Conservation (phyloP, 2,329 filamentous ascomycete genomes). For the Akanthomyces dipterigenus region DNA sequence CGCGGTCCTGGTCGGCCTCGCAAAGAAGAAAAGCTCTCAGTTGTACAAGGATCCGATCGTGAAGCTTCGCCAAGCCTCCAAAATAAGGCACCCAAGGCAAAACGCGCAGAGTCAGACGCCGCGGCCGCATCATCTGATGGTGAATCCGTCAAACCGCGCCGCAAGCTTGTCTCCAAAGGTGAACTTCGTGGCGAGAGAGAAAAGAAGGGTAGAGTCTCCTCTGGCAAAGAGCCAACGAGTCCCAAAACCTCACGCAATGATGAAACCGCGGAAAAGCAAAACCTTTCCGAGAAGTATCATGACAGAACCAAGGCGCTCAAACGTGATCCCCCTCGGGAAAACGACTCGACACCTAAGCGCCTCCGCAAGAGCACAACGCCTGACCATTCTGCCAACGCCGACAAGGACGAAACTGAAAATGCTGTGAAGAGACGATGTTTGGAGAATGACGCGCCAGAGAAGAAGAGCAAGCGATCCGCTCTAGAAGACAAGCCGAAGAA, state of each 20-base stretch:
- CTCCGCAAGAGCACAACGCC: conserved; percentile 54
- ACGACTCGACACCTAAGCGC: conserved; percentile 49
- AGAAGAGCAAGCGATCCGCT: conserved; percentile 34
- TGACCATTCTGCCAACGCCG: conserved; percentile 41
- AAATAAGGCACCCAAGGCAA: conserved; percentile 44
- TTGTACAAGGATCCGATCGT: conserved; percentile 44
- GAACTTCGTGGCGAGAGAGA: conserved; percentile 55
- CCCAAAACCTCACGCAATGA: conserved; percentile 44
- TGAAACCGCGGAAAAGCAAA: conserved; percentile 41
- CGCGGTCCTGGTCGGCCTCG: conserved; percentile 46
- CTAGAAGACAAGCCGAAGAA: conserved; percentile 39
- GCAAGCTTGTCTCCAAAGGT: conserved; percentile 57
- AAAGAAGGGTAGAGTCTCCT: conserved; percentile 46
- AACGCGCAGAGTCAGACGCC: conserved; percentile 47
- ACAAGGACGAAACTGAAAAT: conserved; percentile 46
- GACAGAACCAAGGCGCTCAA: conserved; percentile 56
- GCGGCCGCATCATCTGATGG: conserved; percentile 48
- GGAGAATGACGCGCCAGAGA: conserved; percentile 47
- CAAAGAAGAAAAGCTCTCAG: conserved; percentile 37
- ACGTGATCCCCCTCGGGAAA: conserved; percentile 54
- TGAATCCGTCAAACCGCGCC: conserved; percentile 51
- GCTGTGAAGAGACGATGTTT: conserved; percentile 51
- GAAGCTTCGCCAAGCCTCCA: conserved; percentile 43
- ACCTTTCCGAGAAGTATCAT: conserved; percentile 47
- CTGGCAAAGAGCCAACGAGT: conserved; percentile 47